These are phyloP conservation scores for Epicoccum nigrum DNA, from an alignment of 2,329 filamentous ascomycete genomes.

Conservation along the genomic window DNA sequence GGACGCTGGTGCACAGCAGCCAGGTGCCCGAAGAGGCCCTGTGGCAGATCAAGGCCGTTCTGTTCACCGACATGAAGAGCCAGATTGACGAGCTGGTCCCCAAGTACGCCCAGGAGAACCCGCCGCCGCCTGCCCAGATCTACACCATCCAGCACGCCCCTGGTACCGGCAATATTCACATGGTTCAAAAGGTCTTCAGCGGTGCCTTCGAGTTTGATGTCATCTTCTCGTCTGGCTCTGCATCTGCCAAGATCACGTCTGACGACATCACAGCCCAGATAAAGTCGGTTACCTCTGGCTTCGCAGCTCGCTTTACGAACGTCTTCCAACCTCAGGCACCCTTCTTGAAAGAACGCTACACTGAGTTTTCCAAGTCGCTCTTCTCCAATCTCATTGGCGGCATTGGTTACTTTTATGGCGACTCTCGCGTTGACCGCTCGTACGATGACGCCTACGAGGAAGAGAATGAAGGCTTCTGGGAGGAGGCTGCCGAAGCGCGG, in stretches of 20 bases:
- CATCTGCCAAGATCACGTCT: conserved; percentile 58
- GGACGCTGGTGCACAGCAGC: conserved; percentile 77
- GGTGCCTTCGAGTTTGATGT: conserved; percentile 92
- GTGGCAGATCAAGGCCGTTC: conserved; percentile 80
- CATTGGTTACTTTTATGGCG: conserved; percentile 92
- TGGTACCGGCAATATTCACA: conserved; percentile 77
- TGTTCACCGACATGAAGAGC: conserved; percentile 69
- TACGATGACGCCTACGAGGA: conserved; percentile 94
- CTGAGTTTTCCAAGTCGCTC: conserved; percentile 82
- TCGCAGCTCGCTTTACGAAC: conserved; percentile 74
- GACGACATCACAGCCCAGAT: conserved; percentile 75
- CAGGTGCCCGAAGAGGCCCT: conserved; percentile 69
- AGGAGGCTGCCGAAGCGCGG: conserved; percentile 82
- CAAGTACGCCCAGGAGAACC: conserved; percentile 64
- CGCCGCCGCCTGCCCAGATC: conserved; percentile 82
- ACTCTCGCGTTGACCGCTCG: conserved; percentile 86
- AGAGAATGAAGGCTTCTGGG: conserved; percentile 94
- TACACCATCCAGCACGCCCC: conserved; percentile 78
- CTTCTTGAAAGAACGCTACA: conserved; percentile 75
- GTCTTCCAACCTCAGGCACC: conserved; percentile 77
- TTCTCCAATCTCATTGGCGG: conserved; percentile 94
- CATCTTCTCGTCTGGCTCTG: conserved; percentile 81
- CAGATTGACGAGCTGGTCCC: conserved; percentile 65
- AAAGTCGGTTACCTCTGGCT: conserved; percentile 67
- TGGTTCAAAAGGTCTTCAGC: conserved; percentile 90